Evolutionary conservation across 768 basidiomycete species (phyloP), one percentile per base, ranked within the genome.

Genomic region (Auricularia sp.): DNA sequence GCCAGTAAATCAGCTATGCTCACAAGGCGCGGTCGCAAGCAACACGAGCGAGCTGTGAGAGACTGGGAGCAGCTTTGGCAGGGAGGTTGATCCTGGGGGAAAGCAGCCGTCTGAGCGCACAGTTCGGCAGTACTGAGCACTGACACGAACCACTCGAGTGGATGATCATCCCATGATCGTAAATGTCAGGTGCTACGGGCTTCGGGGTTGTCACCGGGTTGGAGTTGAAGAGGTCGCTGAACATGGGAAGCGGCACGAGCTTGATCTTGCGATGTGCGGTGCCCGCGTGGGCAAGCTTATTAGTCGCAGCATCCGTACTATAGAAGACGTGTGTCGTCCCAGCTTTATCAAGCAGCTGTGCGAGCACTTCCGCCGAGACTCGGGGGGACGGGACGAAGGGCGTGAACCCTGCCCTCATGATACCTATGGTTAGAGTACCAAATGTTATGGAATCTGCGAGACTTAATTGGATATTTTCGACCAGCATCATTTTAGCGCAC

Each of bases 331-430:
- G 71, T 1, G 66, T 66, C 8, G 71, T 59, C 3, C 70, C 69
- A 8, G 75, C 76, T 58, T 71, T 68, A 12, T 70, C 68, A 66
- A 81, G 71, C n/a, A 84, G 73, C 66, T 81, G 77, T 1, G 80
- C 80, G 23, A 80, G 75, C 4, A 81, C 82, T 3, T 75, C 70
- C 0, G 78, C 73, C 0, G 81, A 81, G 70, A 83, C 83, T 66
- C 79, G 75, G 2, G 77, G 73, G 3, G 76, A 74, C 56, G 77
- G 70, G 1, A 76, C 74, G 66, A 79, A 79, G 0, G 72, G 63
- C 39, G 62, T 59, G 62, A 67, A 68, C 23, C 70, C 70, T 6
- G 68, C 64, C 21, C 66, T 64, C 6, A 70, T 60, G 53, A 67
- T 61, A 39, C 63, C 62, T 18, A 54, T 42, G 18, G 67, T 21